phyloP scores from a whole-genome alignment of 805 yeast genomes.

The Pichia paraexigua region DNA sequence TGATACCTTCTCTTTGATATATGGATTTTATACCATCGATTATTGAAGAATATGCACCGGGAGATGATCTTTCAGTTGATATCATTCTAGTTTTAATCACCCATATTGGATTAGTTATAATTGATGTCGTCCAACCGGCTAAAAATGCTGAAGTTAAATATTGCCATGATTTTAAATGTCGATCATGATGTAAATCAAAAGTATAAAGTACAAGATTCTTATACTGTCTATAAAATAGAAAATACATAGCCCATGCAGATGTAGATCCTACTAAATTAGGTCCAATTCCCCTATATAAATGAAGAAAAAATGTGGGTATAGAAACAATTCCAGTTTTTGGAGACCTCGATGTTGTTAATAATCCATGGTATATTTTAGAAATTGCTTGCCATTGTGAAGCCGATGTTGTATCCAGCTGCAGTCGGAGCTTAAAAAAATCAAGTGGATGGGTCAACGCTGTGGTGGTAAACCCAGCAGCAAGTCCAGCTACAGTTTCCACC shows the following conservation, averaged over 20 bases:
- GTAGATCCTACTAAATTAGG: constrained; percentile 82
- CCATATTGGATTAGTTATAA: constrained; percentile 91
- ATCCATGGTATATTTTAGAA: constrained; percentile 15
- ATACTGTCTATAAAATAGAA: constrained; percentile 61
- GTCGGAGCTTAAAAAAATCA: constrained; percentile 74
- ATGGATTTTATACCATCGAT: constrained; percentile 46
- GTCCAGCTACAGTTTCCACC: constrained; percentile 45
- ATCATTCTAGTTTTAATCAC: constrained; percentile 85
- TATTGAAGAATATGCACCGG: constrained; percentile 52
- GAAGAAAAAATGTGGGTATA: constrained; percentile 15
- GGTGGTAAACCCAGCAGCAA: constrained; percentile 73
- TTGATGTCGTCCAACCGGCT: constrained; percentile 71
- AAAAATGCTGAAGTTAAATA: constrained; percentile 49
- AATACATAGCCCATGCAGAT: constrained; percentile 83
- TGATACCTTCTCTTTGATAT: constrained; percentile 45
- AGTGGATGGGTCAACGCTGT: constrained; percentile 83
- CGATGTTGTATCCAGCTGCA: constrained; percentile 52
- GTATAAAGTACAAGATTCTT: constrained; percentile 29
- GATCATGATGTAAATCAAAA: constrained; percentile 10
- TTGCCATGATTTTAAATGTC: constrained; percentile 33
- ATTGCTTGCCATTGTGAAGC: constrained; percentile 25
- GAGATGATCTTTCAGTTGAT: constrained; percentile 38
- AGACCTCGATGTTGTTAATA: constrained; percentile 12
- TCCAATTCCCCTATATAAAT: constrained; percentile 64
- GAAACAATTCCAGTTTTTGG: constrained; percentile 1